These are phyloP conservation scores for Rosellinia necatrix DNA, from an alignment of 2,329 filamentous ascomycete species.

Conservation along the genomic window DNA sequence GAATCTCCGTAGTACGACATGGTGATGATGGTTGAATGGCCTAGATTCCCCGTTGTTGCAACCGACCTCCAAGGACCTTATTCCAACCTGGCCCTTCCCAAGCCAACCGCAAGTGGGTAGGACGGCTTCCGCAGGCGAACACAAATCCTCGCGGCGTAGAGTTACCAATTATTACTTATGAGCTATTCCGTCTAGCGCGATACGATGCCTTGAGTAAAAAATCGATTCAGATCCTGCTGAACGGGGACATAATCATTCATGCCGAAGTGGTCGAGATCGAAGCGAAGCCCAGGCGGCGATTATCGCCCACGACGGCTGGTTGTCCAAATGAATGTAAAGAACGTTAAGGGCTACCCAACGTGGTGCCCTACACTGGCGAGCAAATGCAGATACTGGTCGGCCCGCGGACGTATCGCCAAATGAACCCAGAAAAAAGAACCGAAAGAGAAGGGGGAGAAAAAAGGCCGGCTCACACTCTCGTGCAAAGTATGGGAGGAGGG, in stretches of 20 bases:
- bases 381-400: conserved; percentile 40
- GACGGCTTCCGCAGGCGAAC: conserved; percentile 27
- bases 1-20: conserved; percentile 44
- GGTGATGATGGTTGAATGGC: conserved; percentile 37
- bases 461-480: conserved; percentile 25
- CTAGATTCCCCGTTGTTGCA: conserved; percentile 15
- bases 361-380: conserved; percentile 42
- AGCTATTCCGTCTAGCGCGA: conserved; percentile 23
- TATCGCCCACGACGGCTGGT: conserved; percentile 1
- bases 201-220: conserved; percentile 27
- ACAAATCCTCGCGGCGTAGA: conserved; percentile 9
- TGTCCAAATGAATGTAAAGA: conserved; percentile 30
- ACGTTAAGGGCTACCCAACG: conserved; percentile 26
- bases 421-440: conserved; percentile 38
- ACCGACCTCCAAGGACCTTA: conserved; percentile 20
- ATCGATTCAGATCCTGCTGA: conserved; percentile 62
- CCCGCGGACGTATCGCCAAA: conserved; percentile 41
- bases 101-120: conserved; percentile 17
- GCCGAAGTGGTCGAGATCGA: conserved; percentile 3
- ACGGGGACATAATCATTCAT: conserved; percentile 44
- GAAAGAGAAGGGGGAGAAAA: conserved; percentile 21
- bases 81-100: conserved; percentile 23
- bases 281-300: conserved; percentile 1
- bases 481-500: conserved; percentile 28
- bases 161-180: conserved; percentile 28